Evolutionary conservation across 2,329 filamentous ascomycete species (phyloP).

Genomic region (Davidsoniella virescens): DNA sequence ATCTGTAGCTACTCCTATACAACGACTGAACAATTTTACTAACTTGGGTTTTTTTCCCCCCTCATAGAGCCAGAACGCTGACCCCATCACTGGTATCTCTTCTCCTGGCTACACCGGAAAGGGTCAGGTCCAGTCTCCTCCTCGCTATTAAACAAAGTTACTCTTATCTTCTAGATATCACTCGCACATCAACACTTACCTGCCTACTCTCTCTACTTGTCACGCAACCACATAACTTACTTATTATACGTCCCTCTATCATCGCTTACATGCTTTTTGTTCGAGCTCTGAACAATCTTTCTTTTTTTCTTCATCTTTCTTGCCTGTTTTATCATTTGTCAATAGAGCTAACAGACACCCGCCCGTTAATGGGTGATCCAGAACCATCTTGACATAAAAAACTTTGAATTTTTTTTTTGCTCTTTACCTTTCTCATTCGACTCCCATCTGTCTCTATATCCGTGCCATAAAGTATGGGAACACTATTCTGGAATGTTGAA

Average conservation of each 20-base stretch:
- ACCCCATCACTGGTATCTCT: slow-evolving; percentile 72
- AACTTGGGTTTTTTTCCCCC: not conserved
- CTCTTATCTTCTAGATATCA: slow-evolving; percentile 1
- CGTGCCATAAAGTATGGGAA: too few relatives aligned
- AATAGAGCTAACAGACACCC: slow-evolving; percentile 18
- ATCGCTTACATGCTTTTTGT: slow-evolving; percentile 11
- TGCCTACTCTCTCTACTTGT: not conserved
- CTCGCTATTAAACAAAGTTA: slow-evolving; percentile 26
- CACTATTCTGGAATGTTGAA: too few relatives aligned
- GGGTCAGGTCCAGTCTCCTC: slow-evolving; percentile 60
- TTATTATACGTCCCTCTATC: too few relatives aligned
- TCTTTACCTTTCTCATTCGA: not conserved
- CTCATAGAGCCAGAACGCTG: slow-evolving; percentile 59
- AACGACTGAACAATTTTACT: slow-evolving; percentile 13
- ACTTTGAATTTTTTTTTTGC: not conserved
- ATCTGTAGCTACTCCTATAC: not conserved
- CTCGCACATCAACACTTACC: not conserved
- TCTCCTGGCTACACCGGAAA: slow-evolving; percentile 63
- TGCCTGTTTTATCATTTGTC: slow-evolving; percentile 20
- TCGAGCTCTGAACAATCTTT: slow-evolving; percentile 6
- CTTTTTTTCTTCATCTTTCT: slow-evolving; percentile 16
- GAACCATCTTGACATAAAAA: slow-evolving; percentile 1
- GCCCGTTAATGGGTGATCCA: slow-evolving; percentile 2
- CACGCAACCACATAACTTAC: too few relatives aligned
- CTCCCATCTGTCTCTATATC: not conserved